Base-by-base conservation (phyloP, 805 yeast species). In the Lipomyces yamadae region DNA sequence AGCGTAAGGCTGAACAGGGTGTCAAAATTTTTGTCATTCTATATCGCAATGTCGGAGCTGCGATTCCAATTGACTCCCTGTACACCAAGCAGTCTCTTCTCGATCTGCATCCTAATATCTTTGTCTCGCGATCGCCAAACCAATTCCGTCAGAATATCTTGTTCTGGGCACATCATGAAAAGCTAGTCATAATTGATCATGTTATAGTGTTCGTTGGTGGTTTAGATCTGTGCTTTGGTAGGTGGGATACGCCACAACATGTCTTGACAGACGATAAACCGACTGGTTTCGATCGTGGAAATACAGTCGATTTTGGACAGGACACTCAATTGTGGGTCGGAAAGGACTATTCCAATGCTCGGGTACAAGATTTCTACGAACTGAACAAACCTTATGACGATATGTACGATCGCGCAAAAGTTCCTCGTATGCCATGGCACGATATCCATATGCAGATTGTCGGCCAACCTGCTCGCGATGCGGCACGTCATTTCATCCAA, bases 341-440 rank as follows among this genome's bases (percentile, higher is more conserved):
- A 32, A 95, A 95, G 74, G 99, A 95, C 78, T 95, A 95, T 76
- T 93, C 98, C 0, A 95, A 95, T 76, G 97, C 99, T 2, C 84
- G 99, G 70, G 92, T 90, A 15, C 88, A 89, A 73, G 99, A 95
- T 76, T 95, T 95, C 76, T 84, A 77, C 74, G 88, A 84, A 2
- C 82, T 95, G 65, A 91, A 92, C 70, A 86, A 87, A 72, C 98
- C 99, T 1, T 92, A 88, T 74, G 96, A 91, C 60, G 91, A 91
- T 30, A 89, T 94, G 95, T 92, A 92, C 75, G 96, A 95, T 77
- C 84, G 99, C 67, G 81, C 84, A 15, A 77, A 77, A 24, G 83
- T 85, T 29, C 98, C 99, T 1, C 85, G 99, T 73, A 95, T 95
- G 99, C 99, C 99, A 8, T 95, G 99, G 99, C 99, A 95, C 78